These are phyloP conservation scores for Persicaria maculosa DNA, from an alignment of 148 eudicot genomes.

Conservation along the genomic window DNA sequence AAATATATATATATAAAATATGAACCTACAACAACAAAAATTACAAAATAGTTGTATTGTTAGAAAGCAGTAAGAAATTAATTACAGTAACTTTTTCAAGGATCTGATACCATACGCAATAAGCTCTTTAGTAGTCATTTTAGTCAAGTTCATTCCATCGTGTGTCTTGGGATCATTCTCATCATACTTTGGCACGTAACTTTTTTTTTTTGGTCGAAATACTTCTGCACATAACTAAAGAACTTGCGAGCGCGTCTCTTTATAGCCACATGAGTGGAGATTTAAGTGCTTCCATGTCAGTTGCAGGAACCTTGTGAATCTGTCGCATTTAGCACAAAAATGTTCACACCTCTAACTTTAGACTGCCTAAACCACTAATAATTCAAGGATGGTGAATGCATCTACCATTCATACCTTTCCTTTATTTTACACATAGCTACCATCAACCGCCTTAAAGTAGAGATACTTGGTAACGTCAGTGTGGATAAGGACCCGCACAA, in stretches of 20 bases:
- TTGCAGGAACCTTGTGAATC: constrained; percentile 96
- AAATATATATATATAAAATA: too few relatives aligned
- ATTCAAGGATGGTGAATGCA: neutral
- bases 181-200: constrained; percentile 20
- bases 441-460: constrained; percentile 92
- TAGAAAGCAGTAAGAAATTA: neutral
- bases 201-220: too few relatives aligned
- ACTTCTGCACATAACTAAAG: constrained; percentile 74
- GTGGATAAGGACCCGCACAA: constrained; percentile 94
- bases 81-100: neutral
- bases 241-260: constrained; percentile 92
- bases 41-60: too few relatives aligned
- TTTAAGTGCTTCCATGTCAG: constrained; percentile 96
- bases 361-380: neutral
- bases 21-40: too few relatives aligned
- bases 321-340: constrained; percentile 16
- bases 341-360: neutral
- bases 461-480: constrained; percentile 90
- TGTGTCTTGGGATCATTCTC: constrained; percentile 80
- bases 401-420: constrained; percentile 57
- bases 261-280: constrained; percentile 93
- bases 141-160: constrained; percentile 83
- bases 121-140: constrained; percentile 74
- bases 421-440: constrained; percentile 85
- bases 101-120: constrained; percentile 60